Evolutionary conservation across 1,284 basidiomycete species (phyloP), one percentile per base, ranked within the genome.

Genomic region (Melampsora larici-populina): DNA sequence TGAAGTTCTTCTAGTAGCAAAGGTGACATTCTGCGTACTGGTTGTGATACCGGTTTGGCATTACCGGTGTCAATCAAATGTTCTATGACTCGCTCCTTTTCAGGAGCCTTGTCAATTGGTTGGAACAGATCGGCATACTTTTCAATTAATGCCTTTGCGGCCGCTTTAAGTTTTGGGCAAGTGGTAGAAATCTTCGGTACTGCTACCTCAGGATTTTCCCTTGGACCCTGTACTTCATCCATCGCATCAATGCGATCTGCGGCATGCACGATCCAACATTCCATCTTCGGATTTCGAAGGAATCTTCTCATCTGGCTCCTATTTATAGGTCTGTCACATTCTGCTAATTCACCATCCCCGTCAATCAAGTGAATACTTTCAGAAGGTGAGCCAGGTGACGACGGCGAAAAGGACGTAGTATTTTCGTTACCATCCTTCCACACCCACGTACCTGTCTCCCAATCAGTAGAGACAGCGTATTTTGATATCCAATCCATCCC

Each of bases 141-240:
- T n/a, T n/a, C n/a, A n/a, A n/a, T n/a, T n/a, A n/a, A n/a, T n/a
- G n/a, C n/a, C n/a, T n/a, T n/a, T n/a, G n/a, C n/a, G n/a, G n/a
- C n/a, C n/a, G n/a, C n/a, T n/a, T n/a, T n/a, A n/a, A n/a, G n/a
- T n/a, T n/a, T n/a, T n/a, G n/a, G n/a, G n/a, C n/a, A n/a, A n/a
- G n/a, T n/a, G n/a, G n/a, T n/a, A n/a, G n/a, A n/a, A n/a, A 63
- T 60, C 15, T 33, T 72, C 40, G 70, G 58, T 62, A 72, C 21
- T 15, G 55, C 55, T 26, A 72, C 58, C 31, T 40, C 49, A 5
- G 3, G n/a, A 4, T 72, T 58, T 31, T 72, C 70, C 31, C 58
- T 18, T 24, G 70, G 70, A 9, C 70, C 70, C 6, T 31, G 13
- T 3, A 72, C 70, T 18, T 60, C 70, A 15, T 60, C 58, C n/a